Base-by-base conservation (phyloP, 177 flowering plant species). In the Vitis hybrid region DNA sequence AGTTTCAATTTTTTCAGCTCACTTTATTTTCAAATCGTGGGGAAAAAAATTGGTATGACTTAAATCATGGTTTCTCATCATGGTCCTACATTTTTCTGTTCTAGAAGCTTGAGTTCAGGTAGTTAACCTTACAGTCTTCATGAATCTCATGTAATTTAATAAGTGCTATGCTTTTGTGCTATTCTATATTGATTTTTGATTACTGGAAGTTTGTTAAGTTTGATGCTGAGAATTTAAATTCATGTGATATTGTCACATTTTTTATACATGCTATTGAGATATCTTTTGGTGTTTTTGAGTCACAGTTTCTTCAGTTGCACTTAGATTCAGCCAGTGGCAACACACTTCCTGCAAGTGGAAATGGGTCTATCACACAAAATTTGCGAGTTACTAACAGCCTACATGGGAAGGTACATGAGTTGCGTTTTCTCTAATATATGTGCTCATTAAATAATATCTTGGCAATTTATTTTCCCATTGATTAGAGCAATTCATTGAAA, bases 271-370 rank as follows among this genome's bases (percentile, higher is more conserved):
- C 11, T 47, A 56, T 66, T 59, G 19, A 74, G 59, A 71, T 49
- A 44, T 49, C 62, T 57, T 64, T 58, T 24, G 8, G 49, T 53
- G 44, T 72, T 51, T 67, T 67, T 15, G 54, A 71, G 73, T 53
- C 55, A 28, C 95, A 95, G 98, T 95, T 92, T 79, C 85, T 92
- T 71, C 97, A 92, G 70, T 77, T 95, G 78, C 92, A 86, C 69
- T 77, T 95, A 52, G 97, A 95, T 56, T 95, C 98, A 72, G 97
- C 98, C 52, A 90, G 90, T 75, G 65, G 94, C 73, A 91, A 84
- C 70, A 82, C 83, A 70, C 91, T 92, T 67, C 95, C 89, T 54
- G 90, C 87, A 62, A 81, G 82, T 76, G 92, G 90, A 60, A 82
- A 78, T 75, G 97, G 94, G 51, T 79, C 90, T 65, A 76, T 91